Evolutionary conservation across 768 basidiomycete genomes (phyloP), one percentile per base, ranked within the genome.

Genomic region (Leccinum longicurvipes): DNA sequence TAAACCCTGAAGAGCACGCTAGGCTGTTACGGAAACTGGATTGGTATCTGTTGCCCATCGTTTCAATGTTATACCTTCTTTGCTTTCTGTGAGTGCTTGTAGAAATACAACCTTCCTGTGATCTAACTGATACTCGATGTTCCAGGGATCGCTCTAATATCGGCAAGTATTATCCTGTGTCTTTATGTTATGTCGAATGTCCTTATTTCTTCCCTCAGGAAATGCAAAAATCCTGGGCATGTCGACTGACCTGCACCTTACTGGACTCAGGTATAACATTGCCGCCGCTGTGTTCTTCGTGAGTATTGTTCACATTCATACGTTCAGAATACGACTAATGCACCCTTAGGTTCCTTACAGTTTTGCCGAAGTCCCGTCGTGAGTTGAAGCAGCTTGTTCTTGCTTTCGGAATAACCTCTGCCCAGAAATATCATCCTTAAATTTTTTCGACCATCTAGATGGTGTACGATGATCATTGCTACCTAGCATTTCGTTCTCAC

Each of bases 201-300:
- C 29, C 60, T 63, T 4, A 63, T 28, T 11, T 19, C 5, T 7
- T 21, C n/a, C 36, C 31, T 31, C 25, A 77, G 76, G 76, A 47
- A 77, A 77, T 60, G 76, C 76, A 0, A 68, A 64, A 64, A 72
- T 82, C 25, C 78, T 78, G 8, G 76, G 78, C 12, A 73, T 80
- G 77, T 64, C 71, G 11, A 60, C 51, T 3, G 72, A 79, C 56
- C 59, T 75, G 47, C 23, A 72, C 14, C 69, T 75, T n/a, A 55
- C 63, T 10, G 72, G 74, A 2, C 63, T 73, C 29, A 61, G 57
- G 39, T 75, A 75, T 50, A 76, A 75, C 42, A 71, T 62, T n/a
- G 74, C 68, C 17, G 73, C 74, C 23, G 72, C 75, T 10, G 59
- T 78, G 56, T 75, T 76, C 61, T 77, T 74, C 49, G 69, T 69